Conservation (phyloP, 768 basidiomycete species). For the Auricularia heimuer region DNA sequence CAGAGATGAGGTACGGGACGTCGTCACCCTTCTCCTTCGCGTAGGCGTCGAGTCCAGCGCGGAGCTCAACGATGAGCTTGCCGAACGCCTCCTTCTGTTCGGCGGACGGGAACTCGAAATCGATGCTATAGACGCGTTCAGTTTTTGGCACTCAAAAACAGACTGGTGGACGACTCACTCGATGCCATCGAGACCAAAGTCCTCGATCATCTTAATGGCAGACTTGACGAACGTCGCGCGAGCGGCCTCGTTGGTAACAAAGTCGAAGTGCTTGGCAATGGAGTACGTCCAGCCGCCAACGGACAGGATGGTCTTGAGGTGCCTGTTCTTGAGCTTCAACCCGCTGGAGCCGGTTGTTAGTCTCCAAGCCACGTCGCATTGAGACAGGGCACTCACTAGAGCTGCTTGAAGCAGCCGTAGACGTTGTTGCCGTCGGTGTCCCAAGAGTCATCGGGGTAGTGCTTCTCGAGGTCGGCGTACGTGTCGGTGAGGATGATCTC, state of each 20-base stretch:
- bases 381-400: constrained; percentile 15
- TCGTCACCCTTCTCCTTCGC: constrained; percentile 50
- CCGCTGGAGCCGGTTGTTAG: constrained; percentile 15
- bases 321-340: neutral
- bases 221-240: constrained; percentile 49
- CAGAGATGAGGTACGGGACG: constrained; percentile 39
- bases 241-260: constrained; percentile 41
- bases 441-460: constrained; percentile 65
- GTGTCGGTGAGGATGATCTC: constrained; percentile 58
- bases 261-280: constrained; percentile 49
- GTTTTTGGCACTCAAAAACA: neutral
- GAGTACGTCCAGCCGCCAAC: constrained; percentile 65
- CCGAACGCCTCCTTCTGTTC: constrained; percentile 59
- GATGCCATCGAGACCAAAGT: constrained; percentile 79
- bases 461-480: constrained; percentile 61
- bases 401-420: constrained; percentile 74
- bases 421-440: constrained; percentile 65
- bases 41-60: constrained; percentile 52
- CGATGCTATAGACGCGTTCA: constrained; percentile 33
- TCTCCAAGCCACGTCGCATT: neutral
- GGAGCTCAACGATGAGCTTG: constrained; percentile 51
- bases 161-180: constrained; percentile 18
- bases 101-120: constrained; percentile 67
- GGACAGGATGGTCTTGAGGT: constrained; percentile 43
- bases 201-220: constrained; percentile 55